Base-by-base conservation (phyloP, 208 protist genomes). In the Zelonia costaricensis region DNA sequence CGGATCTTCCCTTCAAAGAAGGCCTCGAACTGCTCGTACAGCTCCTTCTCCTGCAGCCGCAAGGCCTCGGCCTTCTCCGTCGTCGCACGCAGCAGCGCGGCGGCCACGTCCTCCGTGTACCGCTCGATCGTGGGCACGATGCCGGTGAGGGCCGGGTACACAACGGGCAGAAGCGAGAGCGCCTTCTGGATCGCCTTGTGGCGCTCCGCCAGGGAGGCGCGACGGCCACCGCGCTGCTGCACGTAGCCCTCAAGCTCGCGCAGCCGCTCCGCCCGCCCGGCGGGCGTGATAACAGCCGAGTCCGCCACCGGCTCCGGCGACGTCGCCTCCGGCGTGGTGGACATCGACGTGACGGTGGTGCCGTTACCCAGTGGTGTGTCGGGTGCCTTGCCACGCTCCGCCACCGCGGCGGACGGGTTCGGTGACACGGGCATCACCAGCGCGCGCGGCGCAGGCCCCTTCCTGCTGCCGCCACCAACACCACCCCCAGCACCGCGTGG, bases 1-100 rank as follows among this genome's bases (percentile, higher is more conserved):
- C 62, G 35, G 20, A 84, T 76, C 61, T 88, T 88, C 10, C 72
- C 69, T 43, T 89, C 86, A 51, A 90, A 93, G 44, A 93, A 88
- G 3, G 35, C 25, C 47, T 88, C 82, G 62, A 76, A 81, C 58
- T 81, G 67, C 28, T 67, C 56, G 52, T 70, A 86, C 20, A 86
- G 54, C 25, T 38, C 49, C 53, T 76, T 36, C 56, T 91, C 70
- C 18, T 81, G 42, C 51, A 52, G n/a, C 45, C 42, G 46, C 36
- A 91, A 62, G 18, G 79, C 78, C 31, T 58, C 65, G 4, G 35
- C 39, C 20, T 76, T 74, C 33, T 69, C 51, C 35, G 59, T 42
- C n/a, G 38, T 46, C 1, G 38, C 35, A 18, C n/a, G 44, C 20
- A 10, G 55, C 55, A 62, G 35, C 10, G 49, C 33, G 1, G 54